Base-by-base conservation (phyloP, 768 basidiomycete genomes). In the Asterophora parasitica region DNA sequence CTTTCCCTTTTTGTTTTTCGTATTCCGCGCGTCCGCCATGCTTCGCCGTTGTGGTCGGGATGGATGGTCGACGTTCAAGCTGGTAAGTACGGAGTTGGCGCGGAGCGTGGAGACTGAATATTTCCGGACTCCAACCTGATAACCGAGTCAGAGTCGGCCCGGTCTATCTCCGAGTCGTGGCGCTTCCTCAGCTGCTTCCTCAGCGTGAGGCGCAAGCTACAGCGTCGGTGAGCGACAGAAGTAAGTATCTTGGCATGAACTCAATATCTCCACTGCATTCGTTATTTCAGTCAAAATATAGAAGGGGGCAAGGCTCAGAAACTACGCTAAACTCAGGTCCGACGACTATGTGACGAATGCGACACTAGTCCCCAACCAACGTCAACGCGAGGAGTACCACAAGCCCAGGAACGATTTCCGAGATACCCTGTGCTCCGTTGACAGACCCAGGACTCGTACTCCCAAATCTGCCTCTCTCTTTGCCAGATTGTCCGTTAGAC, bases 401-500 rank as follows among this genome's bases (percentile, higher is more conserved):
- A 9, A 44, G 13, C 10, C 32, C 19, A 4, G 10, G n/a, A n/a
- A n/a, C n/a, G 15, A 50, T 27, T 7, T 33, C 16, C 33, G 27
- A 15, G 6, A 23, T 19, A n/a, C 35, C 36, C 28, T 47, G 34
- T 7, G 20, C 52, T 16, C 41, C 20, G 30, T 43, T 53, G 9
- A 50, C 31, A 16, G 52, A 58, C 13, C 63, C 60, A 13, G 47
- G 52, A 44, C 65, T 68, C 26, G 68, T 72, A 27, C 65, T 62
- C 13, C 65, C 65, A 23, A 65, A 32, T 15, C 56, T 28, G 31
- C 43, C 8, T 34, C 56, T 47, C 16, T 61, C 59, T 30, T 61
- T 58, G 15, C 57, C 71, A 4, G 65, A 66, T 17, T 65, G 58
- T 5, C 73, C 76, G 50, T 77, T 75, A 20, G 71, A 73, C 4